Evolutionary conservation across 2,329 filamentous ascomycete species (phyloP).

Genomic region (Triangularia setosa): DNA sequence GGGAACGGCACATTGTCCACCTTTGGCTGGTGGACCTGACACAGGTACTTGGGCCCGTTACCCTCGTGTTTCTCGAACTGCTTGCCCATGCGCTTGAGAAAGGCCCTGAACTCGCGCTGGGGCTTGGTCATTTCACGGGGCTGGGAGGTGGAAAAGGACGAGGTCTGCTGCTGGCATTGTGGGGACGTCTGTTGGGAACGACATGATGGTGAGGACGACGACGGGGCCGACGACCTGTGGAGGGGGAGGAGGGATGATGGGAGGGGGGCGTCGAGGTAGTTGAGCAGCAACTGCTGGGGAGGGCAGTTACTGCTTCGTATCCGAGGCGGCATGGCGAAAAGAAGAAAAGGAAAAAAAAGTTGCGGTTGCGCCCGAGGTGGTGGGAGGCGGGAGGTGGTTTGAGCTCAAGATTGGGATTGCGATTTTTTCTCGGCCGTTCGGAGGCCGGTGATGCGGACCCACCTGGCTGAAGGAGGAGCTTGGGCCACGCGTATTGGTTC

Average conservation of each 20-base stretch:
- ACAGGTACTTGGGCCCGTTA: constrained; percentile 36
- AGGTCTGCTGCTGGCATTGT: constrained; percentile 15
- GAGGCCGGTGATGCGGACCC: neutral
- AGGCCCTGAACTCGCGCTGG: constrained; percentile 38
- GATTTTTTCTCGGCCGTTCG: constrained; percentile 5
- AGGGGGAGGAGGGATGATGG: neutral
- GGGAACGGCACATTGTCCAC: constrained; percentile 61
- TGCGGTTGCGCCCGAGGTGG: neutral
- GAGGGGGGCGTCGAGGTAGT: constrained; percentile 12
- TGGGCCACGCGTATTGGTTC: neutral
- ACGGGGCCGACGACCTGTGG: neutral
- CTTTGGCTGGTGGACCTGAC: constrained; percentile 19
- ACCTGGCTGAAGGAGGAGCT: neutral
- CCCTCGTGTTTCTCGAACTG: constrained; percentile 8
- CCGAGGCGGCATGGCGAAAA: constrained; percentile 25
- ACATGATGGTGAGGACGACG: constrained; percentile 1
- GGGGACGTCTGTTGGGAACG: neutral
- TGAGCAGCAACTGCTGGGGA: constrained; percentile 20
- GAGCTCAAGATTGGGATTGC: constrained; percentile 4
- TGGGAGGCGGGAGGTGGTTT: constrained; percentile 1
- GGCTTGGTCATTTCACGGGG: constrained; percentile 35
- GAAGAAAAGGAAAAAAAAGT: constrained; percentile 1
- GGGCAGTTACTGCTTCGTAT: constrained; percentile 21
- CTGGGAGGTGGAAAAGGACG: constrained; percentile 39
- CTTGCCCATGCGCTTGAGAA: constrained; percentile 27